Evolutionary conservation across 148 eudicot genomes (phyloP).

Genomic region (Rhododendron kiyosumense): DNA sequence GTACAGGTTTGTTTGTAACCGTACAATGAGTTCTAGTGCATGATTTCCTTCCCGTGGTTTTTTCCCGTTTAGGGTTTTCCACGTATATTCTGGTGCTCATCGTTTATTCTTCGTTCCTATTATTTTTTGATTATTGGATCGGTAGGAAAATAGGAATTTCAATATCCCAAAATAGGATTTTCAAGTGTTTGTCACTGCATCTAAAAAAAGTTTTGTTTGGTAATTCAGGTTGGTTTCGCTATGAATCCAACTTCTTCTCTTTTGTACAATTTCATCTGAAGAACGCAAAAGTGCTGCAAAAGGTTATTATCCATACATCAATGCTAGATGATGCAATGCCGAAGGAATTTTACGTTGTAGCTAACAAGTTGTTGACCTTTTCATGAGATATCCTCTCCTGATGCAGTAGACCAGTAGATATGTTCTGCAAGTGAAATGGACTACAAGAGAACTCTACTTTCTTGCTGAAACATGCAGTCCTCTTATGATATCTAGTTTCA

Average conservation of each 20-base stretch:
- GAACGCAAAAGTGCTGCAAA: background rate
- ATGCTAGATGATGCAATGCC: background rate
- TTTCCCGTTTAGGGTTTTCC: too few species aligned
- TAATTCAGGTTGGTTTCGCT: background rate
- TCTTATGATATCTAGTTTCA: background rate
- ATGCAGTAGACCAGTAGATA: slow-evolving; percentile 2
- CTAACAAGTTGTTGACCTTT: background rate
- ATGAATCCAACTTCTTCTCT: background rate
- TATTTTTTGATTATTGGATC: too few species aligned
- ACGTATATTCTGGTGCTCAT: too few species aligned
- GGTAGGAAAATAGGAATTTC: too few species aligned
- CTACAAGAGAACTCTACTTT: background rate
- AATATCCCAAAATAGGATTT: too few species aligned
- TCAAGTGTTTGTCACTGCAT: slow-evolving; percentile 3
- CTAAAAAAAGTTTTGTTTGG: background rate
- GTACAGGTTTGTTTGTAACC: too few species aligned
- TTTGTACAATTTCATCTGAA: slow-evolving; percentile 4
- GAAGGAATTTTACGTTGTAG: background rate
- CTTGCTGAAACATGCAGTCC: too few species aligned
- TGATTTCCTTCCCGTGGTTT: too few species aligned
- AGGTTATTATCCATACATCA: background rate
- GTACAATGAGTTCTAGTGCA: too few species aligned
- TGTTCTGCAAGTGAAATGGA: background rate
- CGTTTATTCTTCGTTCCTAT: too few species aligned
- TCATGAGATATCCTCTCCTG: background rate